Base-by-base conservation (phyloP, 1,284 basidiomycete genomes). In the Porogramme epimiltina region DNA sequence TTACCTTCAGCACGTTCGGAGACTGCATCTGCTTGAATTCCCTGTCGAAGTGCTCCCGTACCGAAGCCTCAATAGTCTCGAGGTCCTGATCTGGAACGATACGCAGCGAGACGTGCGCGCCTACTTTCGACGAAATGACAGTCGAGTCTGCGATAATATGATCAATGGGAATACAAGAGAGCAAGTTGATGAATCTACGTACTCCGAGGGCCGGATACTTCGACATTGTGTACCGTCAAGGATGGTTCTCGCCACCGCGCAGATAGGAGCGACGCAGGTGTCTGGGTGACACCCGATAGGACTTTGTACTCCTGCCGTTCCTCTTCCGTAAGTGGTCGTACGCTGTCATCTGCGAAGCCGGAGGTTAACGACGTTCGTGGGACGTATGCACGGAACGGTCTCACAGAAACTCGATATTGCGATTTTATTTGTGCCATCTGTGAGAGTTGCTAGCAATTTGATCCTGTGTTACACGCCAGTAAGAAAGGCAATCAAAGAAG, bases 1-100 rank as follows among this genome's bases (percentile, higher is more conserved):
- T n/a, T 55, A 91, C 90, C 54, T 85, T 73, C n/a, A 95, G 73
- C 33, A 70, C 70, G 67, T 96, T 96, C 1, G 86, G 81, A 0
- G 89, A 90, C 22, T 76, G 66, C 9, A 95, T 73, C 3, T 60
- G 66, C 18, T 73, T 65, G 67, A 97, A 98, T 1, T 82, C 80
- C 0, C 65, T 60, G 18, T 75, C 61, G 3, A 98, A 74, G 65
- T 89, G 82, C 2, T 75, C 65, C 34, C 81, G 76, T 23, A 98
- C 72, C 2, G 81, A 74, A 9, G 73, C 70, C 2, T 85, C 82
- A 55, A 97, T 87, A 4, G 74, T 76, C 8, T 88, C 81, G 3
- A 97, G 73, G 51, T 89, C 82, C 70, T 97, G 96, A 66, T 98
- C 93, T 0, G 96, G 96, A 0, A 99, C 96, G 57, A 98, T 88